phyloP scores from a whole-genome alignment of 768 basidiomycete species.

The Termitomyces sp. region DNA sequence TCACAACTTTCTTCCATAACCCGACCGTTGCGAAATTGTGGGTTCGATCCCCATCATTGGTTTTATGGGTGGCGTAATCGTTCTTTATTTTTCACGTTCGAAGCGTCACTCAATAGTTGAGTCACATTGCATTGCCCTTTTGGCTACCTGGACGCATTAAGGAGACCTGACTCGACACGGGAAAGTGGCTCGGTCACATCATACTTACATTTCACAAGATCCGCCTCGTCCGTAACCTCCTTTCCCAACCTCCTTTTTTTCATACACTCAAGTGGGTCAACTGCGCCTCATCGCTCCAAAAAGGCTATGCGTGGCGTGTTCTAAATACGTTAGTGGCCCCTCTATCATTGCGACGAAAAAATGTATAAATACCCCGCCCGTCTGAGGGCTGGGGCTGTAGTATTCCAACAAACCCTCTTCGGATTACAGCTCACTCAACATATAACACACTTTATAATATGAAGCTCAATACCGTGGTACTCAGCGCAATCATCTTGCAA shows the following conservation, averaged over 20 bases:
- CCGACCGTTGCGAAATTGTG: too few relatives aligned
- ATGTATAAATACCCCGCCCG: not conserved
- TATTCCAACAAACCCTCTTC: too few relatives aligned
- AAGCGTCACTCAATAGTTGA: too few relatives aligned
- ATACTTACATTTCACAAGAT: too few relatives aligned
- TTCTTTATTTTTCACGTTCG: too few relatives aligned
- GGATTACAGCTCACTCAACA: not conserved
- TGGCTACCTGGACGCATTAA: too few relatives aligned
- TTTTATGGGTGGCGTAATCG: too few relatives aligned
- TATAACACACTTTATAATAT: not conserved
- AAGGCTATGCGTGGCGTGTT: not conserved
- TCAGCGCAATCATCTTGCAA: not conserved
- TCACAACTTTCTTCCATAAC: too few relatives aligned
- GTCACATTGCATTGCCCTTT: too few relatives aligned
- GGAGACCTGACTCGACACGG: too few relatives aligned
- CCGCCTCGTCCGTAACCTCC: not conserved
- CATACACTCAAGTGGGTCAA: not conserved
- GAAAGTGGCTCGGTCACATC: too few relatives aligned
- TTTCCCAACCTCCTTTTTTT: not conserved
- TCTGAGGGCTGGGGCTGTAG: not conserved
- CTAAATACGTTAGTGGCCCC: not conserved
- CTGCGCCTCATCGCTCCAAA: not conserved
- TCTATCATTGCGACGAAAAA: not conserved
- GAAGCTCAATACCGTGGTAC: not conserved
- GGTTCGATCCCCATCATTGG: conserved; percentile 1